Evolutionary conservation across 495 filamentous ascomycete genomes (phyloP).

Genomic region (Chaetomium fimeti): DNA sequence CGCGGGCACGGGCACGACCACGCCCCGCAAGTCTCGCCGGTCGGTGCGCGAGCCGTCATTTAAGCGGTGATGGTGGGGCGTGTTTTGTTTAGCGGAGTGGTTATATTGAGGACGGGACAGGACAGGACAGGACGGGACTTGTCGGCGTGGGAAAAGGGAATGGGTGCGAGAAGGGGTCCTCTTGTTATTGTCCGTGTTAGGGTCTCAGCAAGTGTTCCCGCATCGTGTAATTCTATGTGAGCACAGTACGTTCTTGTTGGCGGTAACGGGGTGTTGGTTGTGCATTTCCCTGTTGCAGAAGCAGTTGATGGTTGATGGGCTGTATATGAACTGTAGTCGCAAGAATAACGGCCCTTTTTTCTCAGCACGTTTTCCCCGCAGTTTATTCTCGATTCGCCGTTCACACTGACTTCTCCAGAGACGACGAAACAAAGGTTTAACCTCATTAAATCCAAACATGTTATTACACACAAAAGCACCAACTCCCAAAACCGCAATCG

Average conservation of each 20-base stretch:
- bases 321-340: not conserved
- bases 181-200: not conserved
- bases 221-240: not conserved
- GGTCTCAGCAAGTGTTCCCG: not conserved
- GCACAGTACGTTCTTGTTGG: not conserved
- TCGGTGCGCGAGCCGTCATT: slow-evolving; percentile 11
- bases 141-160: not conserved
- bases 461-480: too few relatives aligned
- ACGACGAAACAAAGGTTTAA: too few relatives aligned
- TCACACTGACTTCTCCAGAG: too few relatives aligned
- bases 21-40: slow-evolving; percentile 12
- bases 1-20: not conserved
- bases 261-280: not conserved
- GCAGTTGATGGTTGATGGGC: not conserved
- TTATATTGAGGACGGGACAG: not conserved
- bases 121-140: not conserved
- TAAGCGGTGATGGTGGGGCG: not conserved
- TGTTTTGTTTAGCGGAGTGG: too few relatives aligned
- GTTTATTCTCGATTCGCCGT: too few relatives aligned
- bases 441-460: too few relatives aligned
- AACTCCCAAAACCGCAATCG: too few relatives aligned
- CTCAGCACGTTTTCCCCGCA: too few relatives aligned
- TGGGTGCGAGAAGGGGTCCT: not conserved
- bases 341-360: not conserved
- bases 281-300: not conserved